phyloP scores from a whole-genome alignment of 1,284 basidiomycete species.

The Melampsora americana region DNA sequence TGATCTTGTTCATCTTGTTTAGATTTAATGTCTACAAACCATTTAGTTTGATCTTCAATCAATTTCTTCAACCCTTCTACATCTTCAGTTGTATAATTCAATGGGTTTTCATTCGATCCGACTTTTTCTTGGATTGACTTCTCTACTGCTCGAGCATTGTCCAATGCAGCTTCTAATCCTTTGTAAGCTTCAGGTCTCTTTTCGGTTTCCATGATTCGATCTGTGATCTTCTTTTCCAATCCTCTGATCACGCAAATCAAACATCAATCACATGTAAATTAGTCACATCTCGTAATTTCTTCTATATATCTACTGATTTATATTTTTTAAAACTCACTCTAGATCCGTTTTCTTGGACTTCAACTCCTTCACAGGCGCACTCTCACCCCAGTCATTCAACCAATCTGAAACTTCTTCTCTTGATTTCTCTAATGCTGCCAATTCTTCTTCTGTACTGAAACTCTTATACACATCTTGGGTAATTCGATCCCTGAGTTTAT shows the following conservation, averaged over 20 bases:
- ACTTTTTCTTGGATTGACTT: conserved; percentile 63
- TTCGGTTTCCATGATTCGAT: conserved; percentile 80
- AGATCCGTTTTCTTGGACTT: conserved; percentile 70
- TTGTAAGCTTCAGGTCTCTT: conserved; percentile 64
- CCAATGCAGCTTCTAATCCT: conserved; percentile 66
- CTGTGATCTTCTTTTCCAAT: conserved; percentile 75
- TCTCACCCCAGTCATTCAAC: conserved; percentile 81
- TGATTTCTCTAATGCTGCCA: conserved; percentile 64
- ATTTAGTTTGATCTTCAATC: conserved; percentile 50
- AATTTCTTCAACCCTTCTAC: conserved; percentile 50
- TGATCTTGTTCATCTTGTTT: conserved; percentile 49
- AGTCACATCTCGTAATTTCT: conserved; percentile 8
- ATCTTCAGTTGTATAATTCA: conserved; percentile 53
- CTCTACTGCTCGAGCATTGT: conserved; percentile 69
- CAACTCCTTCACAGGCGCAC: conserved; percentile 71
- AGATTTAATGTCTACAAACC: conserved; percentile 51
- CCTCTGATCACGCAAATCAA: conserved; percentile 57
- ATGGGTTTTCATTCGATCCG: conserved; percentile 59
- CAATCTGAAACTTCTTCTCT: conserved; percentile 72
- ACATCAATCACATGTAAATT: neutral
- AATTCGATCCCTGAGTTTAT: conserved; percentile 79
- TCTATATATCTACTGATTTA: conserved; percentile 34
- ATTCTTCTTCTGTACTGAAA: conserved; percentile 71
- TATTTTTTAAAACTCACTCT: conserved; percentile 64
- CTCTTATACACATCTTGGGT: conserved; percentile 69